Evolutionary conservation across 805 yeast genomes (phyloP).

Genomic region (Myxozyma mucilagina): DNA sequence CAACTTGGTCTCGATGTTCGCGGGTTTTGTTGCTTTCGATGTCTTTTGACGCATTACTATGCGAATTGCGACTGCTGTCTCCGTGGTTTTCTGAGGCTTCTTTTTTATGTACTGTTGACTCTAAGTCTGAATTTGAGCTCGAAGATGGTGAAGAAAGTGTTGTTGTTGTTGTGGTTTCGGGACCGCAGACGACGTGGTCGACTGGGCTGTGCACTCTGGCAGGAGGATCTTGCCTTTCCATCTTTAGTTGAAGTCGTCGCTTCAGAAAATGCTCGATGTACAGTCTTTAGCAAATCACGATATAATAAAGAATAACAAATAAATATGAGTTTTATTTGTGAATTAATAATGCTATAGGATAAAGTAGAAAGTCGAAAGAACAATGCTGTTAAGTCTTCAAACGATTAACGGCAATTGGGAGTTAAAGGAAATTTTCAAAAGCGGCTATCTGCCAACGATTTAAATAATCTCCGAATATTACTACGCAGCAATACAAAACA

Average conservation of each 20-base stretch:
- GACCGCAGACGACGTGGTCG: conserved; percentile 4
- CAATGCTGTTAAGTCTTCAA: no score
- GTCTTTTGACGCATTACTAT: not conserved
- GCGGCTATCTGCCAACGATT: no score
- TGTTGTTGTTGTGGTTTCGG: not conserved
- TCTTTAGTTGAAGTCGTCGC: not conserved
- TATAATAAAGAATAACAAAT: no score
- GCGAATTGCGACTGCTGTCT: not conserved
- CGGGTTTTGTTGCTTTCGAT: not conserved
- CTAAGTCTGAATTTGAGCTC: not conserved
- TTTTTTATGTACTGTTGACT: not conserved
- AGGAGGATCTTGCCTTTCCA: not conserved
- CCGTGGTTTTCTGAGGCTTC: not conserved
- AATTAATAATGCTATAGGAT: no score
- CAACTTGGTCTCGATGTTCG: conserved; percentile 5
- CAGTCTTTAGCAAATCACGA: no score
- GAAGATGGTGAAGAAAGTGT: not conserved
- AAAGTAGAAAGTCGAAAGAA: no score
- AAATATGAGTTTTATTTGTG: no score
- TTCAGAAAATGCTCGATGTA: no score
- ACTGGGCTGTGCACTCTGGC: not conserved
- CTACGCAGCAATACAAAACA: no score
- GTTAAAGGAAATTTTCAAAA: no score
- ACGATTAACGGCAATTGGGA: no score
- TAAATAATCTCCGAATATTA: no score